Evolutionary conservation across 176 grass and related monocot genomes (phyloP).

Genomic region (Avena eriantha): DNA sequence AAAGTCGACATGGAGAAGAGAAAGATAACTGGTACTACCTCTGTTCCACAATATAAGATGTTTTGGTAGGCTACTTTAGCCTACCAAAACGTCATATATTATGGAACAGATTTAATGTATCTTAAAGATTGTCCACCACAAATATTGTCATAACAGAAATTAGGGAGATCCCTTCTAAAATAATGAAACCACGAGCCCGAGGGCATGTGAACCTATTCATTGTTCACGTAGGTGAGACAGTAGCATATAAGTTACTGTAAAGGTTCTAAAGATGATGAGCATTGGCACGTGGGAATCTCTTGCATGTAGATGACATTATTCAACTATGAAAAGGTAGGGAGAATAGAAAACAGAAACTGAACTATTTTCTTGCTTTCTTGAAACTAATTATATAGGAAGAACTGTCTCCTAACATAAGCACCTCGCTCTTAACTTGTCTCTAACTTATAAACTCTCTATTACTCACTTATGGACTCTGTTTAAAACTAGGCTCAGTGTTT

Average conservation of each 20-base stretch:
- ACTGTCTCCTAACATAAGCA: neutral
- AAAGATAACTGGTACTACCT: neutral
- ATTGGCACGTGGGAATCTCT: neutral
- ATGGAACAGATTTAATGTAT: neutral
- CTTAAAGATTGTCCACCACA: neutral
- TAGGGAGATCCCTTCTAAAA: neutral
- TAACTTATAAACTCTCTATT: neutral
- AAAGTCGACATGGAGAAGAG: neutral
- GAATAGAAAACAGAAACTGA: neutral
- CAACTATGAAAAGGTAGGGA: neutral
- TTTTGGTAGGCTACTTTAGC: too few relatives aligned
- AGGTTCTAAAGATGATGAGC: slow-evolving; percentile 1
- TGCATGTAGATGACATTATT: neutral
- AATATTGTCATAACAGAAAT: slow-evolving; percentile 14
- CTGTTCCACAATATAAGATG: too few relatives aligned
- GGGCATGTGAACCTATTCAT: neutral
- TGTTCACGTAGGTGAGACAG: neutral
- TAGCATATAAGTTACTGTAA: slow-evolving; percentile 8
- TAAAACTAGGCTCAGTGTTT: neutral
- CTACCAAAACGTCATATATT: too few relatives aligned
- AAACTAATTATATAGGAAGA: neutral
- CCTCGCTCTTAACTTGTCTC: neutral
- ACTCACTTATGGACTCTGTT: neutral
- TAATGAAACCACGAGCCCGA: neutral
- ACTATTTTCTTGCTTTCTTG: neutral